Conservation (phyloP, 31 red algal genomes). For the Porphyra umbilicalis region DNA sequence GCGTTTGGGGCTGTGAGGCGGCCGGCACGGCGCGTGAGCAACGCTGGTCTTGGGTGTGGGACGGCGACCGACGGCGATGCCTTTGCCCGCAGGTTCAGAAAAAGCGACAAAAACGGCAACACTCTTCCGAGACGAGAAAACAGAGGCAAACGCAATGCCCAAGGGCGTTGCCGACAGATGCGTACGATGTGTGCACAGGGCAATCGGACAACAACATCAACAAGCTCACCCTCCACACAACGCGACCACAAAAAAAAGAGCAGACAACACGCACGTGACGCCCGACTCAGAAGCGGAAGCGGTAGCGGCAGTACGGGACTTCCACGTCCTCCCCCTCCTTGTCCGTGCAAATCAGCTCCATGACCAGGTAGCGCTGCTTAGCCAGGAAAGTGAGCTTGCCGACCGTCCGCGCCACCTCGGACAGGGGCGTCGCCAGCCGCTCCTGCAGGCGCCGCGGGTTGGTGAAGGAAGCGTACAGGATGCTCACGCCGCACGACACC, state of each 20-base stretch:
- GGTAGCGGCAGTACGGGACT: slow-evolving; percentile 88
- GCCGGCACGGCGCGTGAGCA: no score
- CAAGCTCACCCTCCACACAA: background rate
- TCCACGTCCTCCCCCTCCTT: slow-evolving; percentile 91
- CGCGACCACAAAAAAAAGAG: background rate
- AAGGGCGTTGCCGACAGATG: background rate
- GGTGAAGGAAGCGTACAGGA: slow-evolving; percentile 92
- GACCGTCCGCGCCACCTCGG: slow-evolving; percentile 66
- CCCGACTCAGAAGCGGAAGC: slow-evolving; percentile 57
- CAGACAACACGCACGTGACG: background rate
- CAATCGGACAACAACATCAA: background rate
- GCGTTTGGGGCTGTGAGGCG: no score
- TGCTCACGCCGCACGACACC: slow-evolving; percentile 87
- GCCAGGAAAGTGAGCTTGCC: slow-evolving; percentile 80
- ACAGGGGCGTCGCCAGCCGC: slow-evolving; percentile 70
- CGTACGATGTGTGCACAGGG: background rate
- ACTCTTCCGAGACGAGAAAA: background rate
- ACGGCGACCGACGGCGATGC: no score
- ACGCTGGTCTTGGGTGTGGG: no score
- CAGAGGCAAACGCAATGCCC: background rate
- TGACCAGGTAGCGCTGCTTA: slow-evolving; percentile 75
- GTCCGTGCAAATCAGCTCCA: slow-evolving; percentile 91
- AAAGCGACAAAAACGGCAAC: no score
- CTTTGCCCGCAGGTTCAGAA: no score
- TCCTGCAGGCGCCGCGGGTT: slow-evolving; percentile 73